Percentiles rank a stretch among this genome's conserved stretches.
phyloP scores from a whole-genome alignment of 2,329 filamentous ascomycete genomes.

The Arthroderma sp. region DNA sequence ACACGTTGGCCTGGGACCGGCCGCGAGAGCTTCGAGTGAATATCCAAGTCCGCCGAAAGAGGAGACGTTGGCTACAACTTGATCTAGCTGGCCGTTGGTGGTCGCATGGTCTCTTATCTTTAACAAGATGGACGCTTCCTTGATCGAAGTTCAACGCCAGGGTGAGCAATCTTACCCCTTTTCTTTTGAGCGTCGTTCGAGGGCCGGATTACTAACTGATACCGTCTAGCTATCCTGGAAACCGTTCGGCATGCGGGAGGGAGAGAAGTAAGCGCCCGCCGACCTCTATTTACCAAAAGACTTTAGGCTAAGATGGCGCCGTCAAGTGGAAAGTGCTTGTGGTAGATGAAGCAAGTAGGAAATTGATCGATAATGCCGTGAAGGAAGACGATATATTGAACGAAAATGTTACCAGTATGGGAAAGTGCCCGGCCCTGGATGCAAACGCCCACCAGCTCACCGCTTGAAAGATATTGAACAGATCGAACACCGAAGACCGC shows the following conservation, averaged over 20 bases:
- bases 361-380: conserved; percentile 78
- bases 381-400: conserved; percentile 97
- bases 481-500: conserved; percentile 73
- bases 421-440: not conserved
- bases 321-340: conserved; percentile 91
- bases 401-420: conserved; percentile 79
- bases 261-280: conserved; percentile 53
- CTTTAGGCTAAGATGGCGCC: conserved; percentile 5
- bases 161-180: conserved; percentile 38
- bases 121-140: conserved; percentile 63
- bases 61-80: no score
- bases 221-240: conserved; percentile 51
- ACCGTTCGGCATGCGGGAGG: conserved; percentile 66
- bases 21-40: no score
- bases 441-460: not conserved
- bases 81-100: conserved; percentile 11
- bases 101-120: conserved; percentile 2
- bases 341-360: conserved; percentile 70
- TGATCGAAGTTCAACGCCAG: conserved; percentile 73
- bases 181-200: not conserved
- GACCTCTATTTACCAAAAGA: not conserved
- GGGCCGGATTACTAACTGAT: not conserved
- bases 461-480: conserved; percentile 66
- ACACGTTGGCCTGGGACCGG: no score
- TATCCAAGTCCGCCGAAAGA: no score